A percentile compares a stretch with the other conserved stretches of the same genome.
These are phyloP conservation scores for Sarcodon aspratus DNA, from an alignment of 768 basidiomycete genomes.

Conservation along the genomic window DNA sequence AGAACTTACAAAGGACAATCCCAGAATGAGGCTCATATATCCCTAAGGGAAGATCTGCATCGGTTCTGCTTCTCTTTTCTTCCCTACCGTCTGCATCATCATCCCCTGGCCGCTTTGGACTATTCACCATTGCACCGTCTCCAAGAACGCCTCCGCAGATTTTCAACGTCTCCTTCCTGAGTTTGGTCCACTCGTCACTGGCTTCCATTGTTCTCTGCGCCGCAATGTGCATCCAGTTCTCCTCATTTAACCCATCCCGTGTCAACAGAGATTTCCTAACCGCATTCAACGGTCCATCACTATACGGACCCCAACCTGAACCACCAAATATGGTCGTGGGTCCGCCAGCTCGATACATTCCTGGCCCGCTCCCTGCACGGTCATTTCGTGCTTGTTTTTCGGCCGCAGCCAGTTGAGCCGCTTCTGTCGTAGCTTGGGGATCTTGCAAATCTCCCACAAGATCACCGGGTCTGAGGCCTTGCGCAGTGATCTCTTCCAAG, in stretches of 20 bases:
- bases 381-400: slow-evolving; percentile 29
- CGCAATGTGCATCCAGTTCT: slow-evolving; percentile 88
- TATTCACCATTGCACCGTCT: slow-evolving; percentile 6
- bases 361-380: slow-evolving; percentile 38
- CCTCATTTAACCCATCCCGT: slow-evolving; percentile 72
- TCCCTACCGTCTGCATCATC: slow-evolving; percentile 15
- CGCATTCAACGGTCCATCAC: slow-evolving; percentile 76
- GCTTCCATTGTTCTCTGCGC: slow-evolving; percentile 55
- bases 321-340: slow-evolving; percentile 88
- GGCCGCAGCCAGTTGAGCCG: slow-evolving; percentile 29
- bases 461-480: slow-evolving; percentile 75
- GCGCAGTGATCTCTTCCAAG: slow-evolving; percentile 63
- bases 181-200: slow-evolving; percentile 51
- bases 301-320: slow-evolving; percentile 77
- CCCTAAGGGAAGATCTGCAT: slow-evolving; percentile 39
- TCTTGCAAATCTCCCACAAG: slow-evolving; percentile 77
- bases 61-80: slow-evolving; percentile 13
- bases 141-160: slow-evolving; percentile 37
- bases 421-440: slow-evolving; percentile 39
- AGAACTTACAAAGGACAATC: slow-evolving; percentile 49
- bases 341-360: slow-evolving; percentile 83
- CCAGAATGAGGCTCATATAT: slow-evolving; percentile 79
- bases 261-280: slow-evolving; percentile 72
- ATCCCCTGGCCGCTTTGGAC: slow-evolving; percentile 10
- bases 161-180: slow-evolving; percentile 42